Base-by-base conservation (phyloP, 2,329 filamentous ascomycete species). In the Geosmithia putterillii region DNA sequence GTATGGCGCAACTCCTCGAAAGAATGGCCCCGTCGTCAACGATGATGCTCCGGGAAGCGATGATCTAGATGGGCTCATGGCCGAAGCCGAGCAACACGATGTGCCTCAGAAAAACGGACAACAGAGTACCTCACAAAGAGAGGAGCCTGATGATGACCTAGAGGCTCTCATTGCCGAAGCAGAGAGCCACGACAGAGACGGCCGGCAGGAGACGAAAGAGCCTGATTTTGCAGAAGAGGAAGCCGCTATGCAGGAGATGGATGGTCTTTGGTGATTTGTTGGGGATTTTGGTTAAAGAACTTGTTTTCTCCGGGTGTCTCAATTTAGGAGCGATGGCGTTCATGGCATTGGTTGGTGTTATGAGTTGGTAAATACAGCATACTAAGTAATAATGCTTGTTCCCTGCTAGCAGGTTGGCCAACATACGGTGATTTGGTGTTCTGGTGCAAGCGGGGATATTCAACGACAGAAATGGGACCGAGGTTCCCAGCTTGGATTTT, bases 201-300 rank as follows among this genome's bases (percentile, higher is more conserved):
- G 22, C 17, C 34, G 19, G 32, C n/a, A 14, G 19, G 12, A 17
- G 22, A 3, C 35, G 8, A 32, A 8, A 34, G 41, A 34, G 14
- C 6, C 41, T 15, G 59, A 66, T 20, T 79, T 74, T 55, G 73
- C 69, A 1, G 79, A 80, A 43, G 79, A 83, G 14, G 76, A 83
- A 59, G 81, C 78, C 46, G 79, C 73, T 1, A 80, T 87, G 76
- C 76, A 72, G 34, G 76, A 76, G 48, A 74, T 78, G 71, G 72
- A 73, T 36, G 73, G 67, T 0, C 48, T 74, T 20, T 76, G 70
- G 70, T 73, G 41, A 36, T 39, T 0, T 48, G 74, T 20, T 76
- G 70, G 70, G 73, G 41, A 36, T 39, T 9, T 15, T 20, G 12
- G 4, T 4, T 14, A 10, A 15, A 18, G 6, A 34, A n/a, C 19